Evolutionary conservation across 2,329 filamentous ascomycete genomes (phyloP), one percentile per base, ranked within the genome.

Genomic region (Myriosclerotinia curreyana): DNA sequence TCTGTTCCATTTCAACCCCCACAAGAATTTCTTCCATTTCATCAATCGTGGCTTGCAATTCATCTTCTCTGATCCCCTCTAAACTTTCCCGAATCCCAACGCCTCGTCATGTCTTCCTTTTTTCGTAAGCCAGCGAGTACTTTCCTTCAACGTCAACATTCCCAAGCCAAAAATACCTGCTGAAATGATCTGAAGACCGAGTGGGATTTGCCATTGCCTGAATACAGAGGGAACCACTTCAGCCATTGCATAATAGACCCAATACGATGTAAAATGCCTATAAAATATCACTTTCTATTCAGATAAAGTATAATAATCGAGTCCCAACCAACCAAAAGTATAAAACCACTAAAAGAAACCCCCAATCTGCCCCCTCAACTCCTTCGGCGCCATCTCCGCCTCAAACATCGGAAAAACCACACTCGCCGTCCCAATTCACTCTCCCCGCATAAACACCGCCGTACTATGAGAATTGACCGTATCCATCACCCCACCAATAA

Each of bases 1-100:
- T 75, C 6, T 78, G 72, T 64, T 83, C 81, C 60, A 82, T 77
- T 49, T 79, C 76, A 56, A 83, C 78, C 69, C 76, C 28, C 28
- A 6, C 28, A 31, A 4, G 28, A 31, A 31, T 31, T 5, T 31
- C 28, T 31, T 31, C 28, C 28, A 2, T 31, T 31, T 31, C 28
- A 5, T 31, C 28, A 31, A 31, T 31, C 28, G 28, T 31, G 4
- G 28, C 28, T 31, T 31, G 28, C 6, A 6, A 31, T 31, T 31
- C 28, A 31, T 31, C 28, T 31, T 4, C 28, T 31, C 28, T 4
- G 28, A 31, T 31, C 28, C 28, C 5, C 28, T 31, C 6, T 6
- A 31, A 31, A 31, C 28, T 31, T 31, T 31, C 28, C 28, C 28
- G n/a, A n/a, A n/a, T n/a, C n/a, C n/a, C n/a, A n/a, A 31, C 28